phyloP scores from a whole-genome alignment of 176 grass and related monocot species.

The Chrysopogon serrulatus region DNA sequence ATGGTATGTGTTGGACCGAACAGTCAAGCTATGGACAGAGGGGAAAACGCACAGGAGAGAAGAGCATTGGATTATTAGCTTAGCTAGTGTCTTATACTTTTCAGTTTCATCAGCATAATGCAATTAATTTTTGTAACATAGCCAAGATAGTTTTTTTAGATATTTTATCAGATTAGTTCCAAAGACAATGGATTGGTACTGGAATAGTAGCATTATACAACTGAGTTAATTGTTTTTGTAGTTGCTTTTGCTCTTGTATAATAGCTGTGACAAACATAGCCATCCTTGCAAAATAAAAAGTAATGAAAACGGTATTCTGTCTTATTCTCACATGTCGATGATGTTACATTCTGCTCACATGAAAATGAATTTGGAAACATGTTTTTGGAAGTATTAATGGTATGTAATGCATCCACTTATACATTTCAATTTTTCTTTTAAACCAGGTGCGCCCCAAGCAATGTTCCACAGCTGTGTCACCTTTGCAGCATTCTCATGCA shows the following conservation, averaged over 20 bases:
- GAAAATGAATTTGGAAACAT: no score
- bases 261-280: not conserved
- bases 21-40: not conserved
- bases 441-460: slow-evolving; percentile 65
- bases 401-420: not conserved
- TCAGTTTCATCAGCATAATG: not conserved
- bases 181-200: not conserved
- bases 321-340: not conserved
- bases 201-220: not conserved
- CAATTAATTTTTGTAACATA: not conserved
- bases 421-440: not conserved
- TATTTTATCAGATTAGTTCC: not conserved
- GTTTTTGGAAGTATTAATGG: not conserved
- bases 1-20: no score
- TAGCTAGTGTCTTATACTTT: not conserved
- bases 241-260: not conserved
- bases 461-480: slow-evolving; percentile 79
- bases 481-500: slow-evolving; percentile 77
- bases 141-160: not conserved
- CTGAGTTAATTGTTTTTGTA: not conserved
- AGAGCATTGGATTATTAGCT: not conserved
- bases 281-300: not conserved
- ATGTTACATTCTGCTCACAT: not conserved
- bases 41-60: not conserved
- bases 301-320: no score